phyloP scores from a whole-genome alignment of 306 rosid species.

The Hippophae rhamnoides region DNA sequence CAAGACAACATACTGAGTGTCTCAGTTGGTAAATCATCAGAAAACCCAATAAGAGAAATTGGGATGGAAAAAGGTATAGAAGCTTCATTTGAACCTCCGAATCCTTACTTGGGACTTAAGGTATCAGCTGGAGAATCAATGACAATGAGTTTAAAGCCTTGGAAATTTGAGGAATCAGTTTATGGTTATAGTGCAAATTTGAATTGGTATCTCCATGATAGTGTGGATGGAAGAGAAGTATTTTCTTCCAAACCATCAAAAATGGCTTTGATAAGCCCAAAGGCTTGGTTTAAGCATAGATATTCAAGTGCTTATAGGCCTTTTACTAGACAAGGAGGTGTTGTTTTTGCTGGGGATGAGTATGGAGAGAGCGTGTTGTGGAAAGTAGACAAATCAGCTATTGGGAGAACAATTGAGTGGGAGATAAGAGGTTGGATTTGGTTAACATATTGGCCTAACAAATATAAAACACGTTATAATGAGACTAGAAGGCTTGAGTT shows the following conservation, averaged over 20 bases:
- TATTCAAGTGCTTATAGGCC: slow-evolving; percentile 79
- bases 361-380: slow-evolving; percentile 73
- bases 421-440: slow-evolving; percentile 85
- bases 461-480: slow-evolving; percentile 47
- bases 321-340: slow-evolving; percentile 82
- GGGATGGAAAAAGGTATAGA: slow-evolving; percentile 58
- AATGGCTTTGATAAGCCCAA: slow-evolving; percentile 54
- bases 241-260: slow-evolving; percentile 68
- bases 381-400: slow-evolving; percentile 63
- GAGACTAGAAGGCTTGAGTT: slow-evolving; percentile 83
- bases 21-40: slow-evolving; percentile 80
- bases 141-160: slow-evolving; percentile 56
- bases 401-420: slow-evolving; percentile 78
- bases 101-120: slow-evolving; percentile 45
- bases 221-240: slow-evolving; percentile 65
- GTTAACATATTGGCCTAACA: slow-evolving; percentile 91
- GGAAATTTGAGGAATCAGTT: slow-evolving; percentile 83
- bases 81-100: slow-evolving; percentile 58
- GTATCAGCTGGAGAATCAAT: slow-evolving; percentile 58
- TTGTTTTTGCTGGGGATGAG: slow-evolving; percentile 75
- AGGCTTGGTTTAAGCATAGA: slow-evolving; percentile 67
- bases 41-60: slow-evolving; percentile 54
- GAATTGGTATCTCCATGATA: slow-evolving; percentile 81
- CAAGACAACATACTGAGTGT: slow-evolving; percentile 57
- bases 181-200: slow-evolving; percentile 66